Evolutionary conservation across 108 stramenopile genomes (phyloP), one percentile per base, ranked within the genome.

Genomic region (Conticribra guillardii): DNA sequence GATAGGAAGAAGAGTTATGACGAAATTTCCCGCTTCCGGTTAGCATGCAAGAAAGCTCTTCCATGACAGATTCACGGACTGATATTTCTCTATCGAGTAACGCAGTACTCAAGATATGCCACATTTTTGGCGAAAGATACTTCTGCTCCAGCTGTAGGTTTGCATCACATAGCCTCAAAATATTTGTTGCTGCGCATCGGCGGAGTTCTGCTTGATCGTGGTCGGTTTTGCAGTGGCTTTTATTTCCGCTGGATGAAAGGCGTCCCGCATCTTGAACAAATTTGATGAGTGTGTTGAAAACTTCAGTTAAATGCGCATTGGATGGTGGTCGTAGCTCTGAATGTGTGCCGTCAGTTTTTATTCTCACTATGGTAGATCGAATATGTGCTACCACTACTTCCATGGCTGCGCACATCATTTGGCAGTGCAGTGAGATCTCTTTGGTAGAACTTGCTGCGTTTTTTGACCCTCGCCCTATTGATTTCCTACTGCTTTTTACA

Each of bases 161-260:
- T 28, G 85, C 57, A 64, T 93, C 90, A 56, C 95, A 90, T 22
- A 96, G 79, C 33, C 86, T 85, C n/a, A 93, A 55, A 24, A 93
- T 44, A 50, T 87, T 73, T 18, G 90, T 66, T 21, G 88, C 83
- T 47, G 91, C 90, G 49, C 88, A 87, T 32, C 88, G 82, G n/a
- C 89, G 83, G 8, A 94, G 61, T 22, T 81, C 86, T 19, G 87
- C 86, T 22, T 76, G 82, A 49, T 91, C 88, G 23, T 77, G 59
- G 24, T 66, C 28, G 5, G 77, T 60, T 45, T 73, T 75, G 71
- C 77, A 85, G 32, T 80, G 69, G 0, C 73, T 57, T 17, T 77
- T 72, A 73, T 87, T 87, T 22, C 46, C 64, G 58, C 64, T 83
- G 0, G 84, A 84, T 7, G 77, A 80, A 5, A 83, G 89, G 31